Base-by-base conservation (phyloP, 345 rosid species). In the thale cress (Arabidopsis thaliana) region DNA sequence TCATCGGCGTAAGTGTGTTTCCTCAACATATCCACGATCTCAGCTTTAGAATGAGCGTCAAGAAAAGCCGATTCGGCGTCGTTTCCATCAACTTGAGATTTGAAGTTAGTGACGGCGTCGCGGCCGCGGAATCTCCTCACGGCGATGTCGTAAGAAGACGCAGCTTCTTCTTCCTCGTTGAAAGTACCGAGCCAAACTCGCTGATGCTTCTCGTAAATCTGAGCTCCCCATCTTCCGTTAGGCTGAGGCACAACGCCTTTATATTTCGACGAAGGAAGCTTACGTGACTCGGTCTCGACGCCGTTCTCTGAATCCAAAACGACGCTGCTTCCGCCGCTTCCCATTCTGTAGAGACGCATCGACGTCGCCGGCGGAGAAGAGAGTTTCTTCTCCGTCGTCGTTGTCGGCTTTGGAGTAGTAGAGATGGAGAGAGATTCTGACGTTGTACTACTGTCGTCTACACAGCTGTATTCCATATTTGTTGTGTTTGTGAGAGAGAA, bases 101-200 rank as follows among this genome's bases (percentile, higher is more conserved):
- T 90, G 83, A 95, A 95, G 76, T 95, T 95, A 10, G 90, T 85
- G 2, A 90, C 86, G 10, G 99, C 93, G 42, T 95, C 97, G 5
- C 85, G 90, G 23, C 99, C 97, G 0, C 99, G 97, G 78, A 95
- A 92, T n/a, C 90, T 85, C 44, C 77, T 84, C 0, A 87, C 96
- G 8, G 99, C 99, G 69, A 87, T 83, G 67, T 95, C 99, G 63
- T 95, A 95, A 30, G 96, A 90, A 57, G 60, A 30, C 0, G 99
- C 99, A 1, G 99, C 99, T 42, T 90, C 97, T 10, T 85, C 84
- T 79, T 90, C 93, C 52, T 83, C 85, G 57, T 87, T 90, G 78
- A 89, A 95, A n/a, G 98, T 95, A 0, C 99, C 99, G 1, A 95
- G 86, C 99, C 99, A 95, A 9, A 95, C 91, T 3, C 97, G 84